Evolutionary conservation across 75 land plant genomes (phyloP), one percentile per base, ranked within the genome.

Genomic region (Isoetes taiwanensis): DNA sequence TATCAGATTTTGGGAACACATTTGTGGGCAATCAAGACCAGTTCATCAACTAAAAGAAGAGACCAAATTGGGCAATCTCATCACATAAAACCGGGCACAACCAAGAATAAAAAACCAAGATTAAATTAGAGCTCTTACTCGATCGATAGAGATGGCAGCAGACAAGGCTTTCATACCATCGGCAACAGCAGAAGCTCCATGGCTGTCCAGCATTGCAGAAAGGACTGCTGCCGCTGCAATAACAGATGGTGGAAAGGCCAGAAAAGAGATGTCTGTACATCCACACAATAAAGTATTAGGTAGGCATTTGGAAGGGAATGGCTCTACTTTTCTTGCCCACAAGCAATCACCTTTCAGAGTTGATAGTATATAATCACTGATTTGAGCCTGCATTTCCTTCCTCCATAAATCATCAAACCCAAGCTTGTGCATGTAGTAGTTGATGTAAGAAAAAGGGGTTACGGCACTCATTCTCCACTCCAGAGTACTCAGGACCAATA

Each of bases 141-240:
- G 35, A 43, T 11, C 5, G 37, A 20, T 68, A 19, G 43, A 42
- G 31, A 29, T 50, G 32, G 43, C 50, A 59, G 11, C 62, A 65
- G 38, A n/a, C n/a, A n/a, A n/a, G n/a, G n/a, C n/a, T n/a, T n/a
- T n/a, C n/a, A n/a, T n/a, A n/a, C n/a, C n/a, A n/a, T n/a, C n/a
- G n/a, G n/a, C n/a, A n/a, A n/a, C n/a, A n/a, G n/a, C n/a, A n/a
- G n/a, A n/a, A n/a, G n/a, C n/a, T n/a, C n/a, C n/a, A n/a, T n/a
- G n/a, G n/a, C n/a, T n/a, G 42, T 60, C 43, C 32, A 19, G 59
- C 57, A 60, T 64, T 66, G 27, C 67, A 43, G 29, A 72, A 60
- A 43, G 43, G 65, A 75, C 75, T 50, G 70, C 61, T 3, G 79
- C 73, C 0, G 71, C 76, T 0, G 85, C 85, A 2, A 82, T 39